Evolutionary conservation across 1,284 basidiomycete genomes (phyloP), one percentile per base, ranked within the genome.

Genomic region (Cutaneotrichosporon sp.): DNA sequence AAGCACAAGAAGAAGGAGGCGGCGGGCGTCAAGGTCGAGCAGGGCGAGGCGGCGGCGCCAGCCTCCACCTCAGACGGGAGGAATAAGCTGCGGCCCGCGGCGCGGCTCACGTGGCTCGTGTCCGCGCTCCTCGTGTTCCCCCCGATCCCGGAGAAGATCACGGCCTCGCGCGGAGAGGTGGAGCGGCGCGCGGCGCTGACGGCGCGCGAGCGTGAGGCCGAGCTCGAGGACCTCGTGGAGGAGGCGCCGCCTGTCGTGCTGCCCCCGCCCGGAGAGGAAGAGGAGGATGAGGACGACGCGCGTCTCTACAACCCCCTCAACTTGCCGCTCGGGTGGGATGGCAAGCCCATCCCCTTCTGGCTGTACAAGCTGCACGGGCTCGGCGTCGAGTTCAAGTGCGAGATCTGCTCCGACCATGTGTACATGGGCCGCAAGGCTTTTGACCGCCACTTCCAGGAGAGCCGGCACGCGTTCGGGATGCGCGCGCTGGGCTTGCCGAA

Each of bases 271-370:
- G 79, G 83, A 9, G 84, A 73, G 69, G 75, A 79, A 1, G 76
- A 82, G 10, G 92, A 95, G 63, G 92, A 94, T 47, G 93, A 95
- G 67, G 94, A 95, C 67, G 92, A 97, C 71, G 92, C 92, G 67
- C 87, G 90, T 69, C 93, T 98, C 54, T 99, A 99, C 81, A 99
- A 99, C 75, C 97, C 97, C 43, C 86, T 99, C 58, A 98, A 98
- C 80, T 83, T 99, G 45, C 97, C 97, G 11, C 84, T 99, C 3
- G 95, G 95, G 1, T 98, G 95, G 95, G 95, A 98, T 75, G 94
- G 94, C 45, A 97, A 95, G 76, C 95, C 95, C 18, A 99, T 99
- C 71, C 95, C 97, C 18, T 98, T 94, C 78, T 99, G 95, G 95
- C 77, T 99, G 63, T 99, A 95, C 83, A 99, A 98, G 80, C 82